Percentiles rank a stretch among this genome's conserved stretches.
Evolutionary conservation across 2,329 filamentous ascomycete genomes (phyloP).

Genomic region (Westerdykella aurantiaca): DNA sequence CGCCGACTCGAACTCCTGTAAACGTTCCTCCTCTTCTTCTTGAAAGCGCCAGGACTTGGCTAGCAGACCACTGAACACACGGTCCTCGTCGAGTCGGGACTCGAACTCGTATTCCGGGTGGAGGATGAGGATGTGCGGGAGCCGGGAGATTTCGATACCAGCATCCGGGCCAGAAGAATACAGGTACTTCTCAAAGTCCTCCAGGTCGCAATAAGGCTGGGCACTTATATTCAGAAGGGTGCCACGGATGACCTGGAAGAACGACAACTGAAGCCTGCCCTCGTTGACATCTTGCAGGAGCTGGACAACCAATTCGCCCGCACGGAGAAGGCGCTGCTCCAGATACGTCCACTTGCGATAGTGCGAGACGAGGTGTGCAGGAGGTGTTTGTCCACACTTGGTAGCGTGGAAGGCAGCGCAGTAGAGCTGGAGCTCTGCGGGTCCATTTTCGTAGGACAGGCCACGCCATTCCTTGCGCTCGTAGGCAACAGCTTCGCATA

Average conservation of each 20-base stretch:
- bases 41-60: constrained; percentile 5
- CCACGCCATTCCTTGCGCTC: constrained; percentile 9
- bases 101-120: constrained; percentile 9
- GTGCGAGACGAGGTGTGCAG: constrained; percentile 4
- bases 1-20: constrained; percentile 2
- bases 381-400: background rate
- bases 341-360: constrained; percentile 9
- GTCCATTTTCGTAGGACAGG: constrained; percentile 9
- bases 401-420: constrained; percentile 4
- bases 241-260: constrained; percentile 10
- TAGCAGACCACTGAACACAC: background rate
- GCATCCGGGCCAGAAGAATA: constrained; percentile 7
- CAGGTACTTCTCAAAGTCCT: constrained; percentile 7
- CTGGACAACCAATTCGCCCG: constrained; percentile 5
- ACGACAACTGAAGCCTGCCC: constrained; percentile 8
- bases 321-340: constrained; percentile 10
- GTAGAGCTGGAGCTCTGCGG: constrained; percentile 5
- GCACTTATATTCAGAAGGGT: constrained; percentile 6
- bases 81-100: background rate
- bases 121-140: constrained; percentile 9
- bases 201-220: constrained; percentile 2
- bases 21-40: constrained; percentile 5
- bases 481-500: constrained; percentile 15
- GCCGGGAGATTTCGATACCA: constrained; percentile 2
- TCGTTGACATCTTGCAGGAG: constrained; percentile 3